These are phyloP conservation scores for Emmonsiellopsis sp. DNA, from an alignment of 2,329 filamentous ascomycete genomes.

Conservation along the genomic window DNA sequence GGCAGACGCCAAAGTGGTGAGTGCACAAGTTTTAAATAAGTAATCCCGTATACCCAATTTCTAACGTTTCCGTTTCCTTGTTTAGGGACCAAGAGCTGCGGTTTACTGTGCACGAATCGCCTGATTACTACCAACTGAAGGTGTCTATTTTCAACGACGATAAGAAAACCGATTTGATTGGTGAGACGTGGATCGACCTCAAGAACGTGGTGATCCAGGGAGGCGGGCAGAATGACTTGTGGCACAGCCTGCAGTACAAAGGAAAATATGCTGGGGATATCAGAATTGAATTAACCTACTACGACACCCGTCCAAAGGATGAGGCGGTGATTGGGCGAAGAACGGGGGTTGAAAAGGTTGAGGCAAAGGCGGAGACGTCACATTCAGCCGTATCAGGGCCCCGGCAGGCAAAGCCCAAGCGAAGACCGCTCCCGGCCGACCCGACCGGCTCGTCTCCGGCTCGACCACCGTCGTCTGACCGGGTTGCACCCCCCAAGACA, in stretches of 20 bases:
- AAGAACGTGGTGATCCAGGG: slow-evolving; percentile 71
- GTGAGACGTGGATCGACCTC: slow-evolving; percentile 83
- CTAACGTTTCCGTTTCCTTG: slow-evolving; percentile 1
- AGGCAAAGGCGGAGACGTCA: slow-evolving; percentile 20
- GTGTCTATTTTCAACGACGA: slow-evolving; percentile 96
- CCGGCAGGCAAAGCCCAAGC: slow-evolving; percentile 56
- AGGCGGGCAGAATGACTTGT: slow-evolving; percentile 87
- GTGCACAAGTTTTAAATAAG: slow-evolving; percentile 16
- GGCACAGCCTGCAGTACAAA: slow-evolving; percentile 78
- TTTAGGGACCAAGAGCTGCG: slow-evolving; percentile 92
- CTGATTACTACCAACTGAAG: slow-evolving; percentile 93
- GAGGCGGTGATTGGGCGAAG: slow-evolving; percentile 51
- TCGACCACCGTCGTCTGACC: slow-evolving; percentile 30
- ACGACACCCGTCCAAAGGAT: slow-evolving; percentile 81
- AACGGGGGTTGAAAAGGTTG: slow-evolving; percentile 32
- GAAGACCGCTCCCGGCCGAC: slow-evolving; percentile 73
- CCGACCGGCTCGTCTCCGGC: slow-evolving; percentile 47
- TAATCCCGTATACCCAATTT: background rate
- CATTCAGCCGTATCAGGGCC: slow-evolving; percentile 27
- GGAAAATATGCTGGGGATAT: slow-evolving; percentile 96
- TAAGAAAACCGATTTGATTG: slow-evolving; percentile 93
- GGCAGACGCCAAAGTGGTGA: slow-evolving; percentile 93
- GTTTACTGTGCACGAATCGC: slow-evolving; percentile 90
- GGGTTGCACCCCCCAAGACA: background rate
- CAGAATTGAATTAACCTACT: slow-evolving; percentile 90